Conservation (phyloP, 176 grass and related monocot genomes). For the Triticum monococcum region DNA sequence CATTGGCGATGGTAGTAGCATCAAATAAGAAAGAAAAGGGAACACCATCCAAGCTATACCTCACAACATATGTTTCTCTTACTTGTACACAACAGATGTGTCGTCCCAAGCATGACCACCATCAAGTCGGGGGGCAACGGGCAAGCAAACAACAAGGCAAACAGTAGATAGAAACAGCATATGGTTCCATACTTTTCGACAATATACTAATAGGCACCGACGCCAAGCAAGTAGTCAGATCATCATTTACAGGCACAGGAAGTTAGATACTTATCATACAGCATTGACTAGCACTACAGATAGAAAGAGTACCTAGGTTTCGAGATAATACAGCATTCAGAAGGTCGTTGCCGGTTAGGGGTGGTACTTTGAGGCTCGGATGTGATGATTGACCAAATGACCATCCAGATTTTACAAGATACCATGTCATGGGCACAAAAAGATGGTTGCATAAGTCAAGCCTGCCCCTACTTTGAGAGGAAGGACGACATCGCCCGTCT, state of each 20-base stretch:
- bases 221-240: conserved; percentile 8
- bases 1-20: not conserved
- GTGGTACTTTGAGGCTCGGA: not conserved
- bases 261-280: conserved; percentile 32
- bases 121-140: not conserved
- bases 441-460: not conserved
- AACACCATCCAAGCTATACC: not conserved
- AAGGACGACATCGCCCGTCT: conserved; percentile 66
- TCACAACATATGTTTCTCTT: not conserved
- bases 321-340: not conserved
- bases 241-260: conserved; percentile 22
- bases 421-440: not conserved
- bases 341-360: conserved; percentile 2
- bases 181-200: not conserved
- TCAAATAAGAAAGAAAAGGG: not conserved
- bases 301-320: not conserved
- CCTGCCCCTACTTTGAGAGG: conserved; percentile 41
- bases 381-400: not conserved
- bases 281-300: not conserved
- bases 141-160: not conserved
- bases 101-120: not conserved
- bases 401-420: not conserved
- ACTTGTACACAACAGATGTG: not conserved
- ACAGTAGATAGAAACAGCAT: not conserved
- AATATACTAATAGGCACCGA: not conserved